Evolutionary conservation across 2,329 filamentous ascomycete genomes (phyloP).

Genomic region (Pseudogymnoascus pannorum): DNA sequence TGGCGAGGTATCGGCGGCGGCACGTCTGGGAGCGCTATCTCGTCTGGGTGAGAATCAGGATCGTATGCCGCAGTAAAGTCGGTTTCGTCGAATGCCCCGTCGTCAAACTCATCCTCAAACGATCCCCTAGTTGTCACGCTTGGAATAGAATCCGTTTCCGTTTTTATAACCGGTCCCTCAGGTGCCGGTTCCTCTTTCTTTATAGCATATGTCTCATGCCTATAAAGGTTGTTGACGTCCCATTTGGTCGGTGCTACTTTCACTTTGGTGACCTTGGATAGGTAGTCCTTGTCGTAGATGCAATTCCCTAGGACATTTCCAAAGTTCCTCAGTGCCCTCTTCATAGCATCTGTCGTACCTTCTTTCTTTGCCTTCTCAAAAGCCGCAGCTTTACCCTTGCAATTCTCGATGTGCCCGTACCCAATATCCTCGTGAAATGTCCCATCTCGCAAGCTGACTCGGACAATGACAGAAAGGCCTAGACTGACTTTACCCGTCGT

Average conservation of each 20-base stretch:
- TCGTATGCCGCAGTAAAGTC: conserved; percentile 62
- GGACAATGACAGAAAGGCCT: conserved; percentile 82
- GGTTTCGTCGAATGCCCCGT: conserved; percentile 64
- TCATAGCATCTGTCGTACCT: conserved; percentile 88
- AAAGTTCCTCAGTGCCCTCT: conserved; percentile 82
- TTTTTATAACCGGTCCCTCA: conserved; percentile 24
- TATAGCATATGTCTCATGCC: conserved; percentile 59
- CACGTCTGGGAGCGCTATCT: conserved; percentile 51
- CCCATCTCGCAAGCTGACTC: conserved; percentile 84
- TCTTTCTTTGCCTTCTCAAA: conserved; percentile 98
- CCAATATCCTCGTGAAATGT: conserved; percentile 98
- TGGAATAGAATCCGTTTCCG: conserved; percentile 10
- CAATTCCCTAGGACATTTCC: conserved; percentile 98
- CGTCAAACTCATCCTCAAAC: conserved; percentile 48
- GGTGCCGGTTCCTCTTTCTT: conserved; percentile 28
- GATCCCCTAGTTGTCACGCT: conserved; percentile 31
- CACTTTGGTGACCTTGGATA: conserved; percentile 82
- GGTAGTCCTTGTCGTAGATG: conserved; percentile 93
- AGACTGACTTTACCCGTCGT: conserved; percentile 73
- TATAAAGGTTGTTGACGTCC: conserved; percentile 70
- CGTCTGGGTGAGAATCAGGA: conserved; percentile 64
- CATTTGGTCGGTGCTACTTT: conserved; percentile 74
- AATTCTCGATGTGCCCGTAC: conserved; percentile 94
- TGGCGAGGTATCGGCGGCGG: conserved; percentile 17
- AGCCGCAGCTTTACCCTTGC: conserved; percentile 86